Conservation (phyloP, 2,329 filamentous ascomycete species). For the Diaporthe sp. region DNA sequence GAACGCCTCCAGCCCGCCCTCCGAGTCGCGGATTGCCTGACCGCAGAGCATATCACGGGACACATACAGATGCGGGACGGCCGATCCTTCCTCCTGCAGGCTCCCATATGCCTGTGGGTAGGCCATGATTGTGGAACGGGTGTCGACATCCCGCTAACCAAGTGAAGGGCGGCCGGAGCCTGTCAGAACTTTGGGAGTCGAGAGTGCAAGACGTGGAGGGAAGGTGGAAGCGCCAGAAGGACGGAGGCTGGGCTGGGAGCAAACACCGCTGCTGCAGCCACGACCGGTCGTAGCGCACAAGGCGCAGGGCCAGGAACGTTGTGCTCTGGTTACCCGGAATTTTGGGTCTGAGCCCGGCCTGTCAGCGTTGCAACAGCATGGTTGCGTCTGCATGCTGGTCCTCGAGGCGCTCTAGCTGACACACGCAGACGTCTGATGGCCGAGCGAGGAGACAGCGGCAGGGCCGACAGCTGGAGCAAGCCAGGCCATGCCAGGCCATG, state of each 20-base stretch:
- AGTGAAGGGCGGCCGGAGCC: slow-evolving; percentile 4
- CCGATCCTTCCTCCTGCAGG: slow-evolving; percentile 19
- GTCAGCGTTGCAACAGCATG: slow-evolving; percentile 27
- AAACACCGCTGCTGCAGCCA: slow-evolving; percentile 20
- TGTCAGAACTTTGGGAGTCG: background rate
- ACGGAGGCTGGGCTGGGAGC: slow-evolving; percentile 1
- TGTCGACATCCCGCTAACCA: slow-evolving; percentile 18
- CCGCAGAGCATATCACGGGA: slow-evolving; percentile 27
- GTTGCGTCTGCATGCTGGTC: slow-evolving; percentile 20
- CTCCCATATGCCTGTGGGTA: background rate
- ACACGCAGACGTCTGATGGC: slow-evolving; percentile 28
- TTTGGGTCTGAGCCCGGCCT: slow-evolving; percentile 25
- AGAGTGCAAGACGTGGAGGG: slow-evolving; percentile 5
- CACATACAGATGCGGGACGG: slow-evolving; percentile 8
- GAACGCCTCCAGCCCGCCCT: background rate
- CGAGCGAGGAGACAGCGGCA: slow-evolving; percentile 4
- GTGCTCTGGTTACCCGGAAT: slow-evolving; percentile 27
- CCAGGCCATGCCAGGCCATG: background rate
- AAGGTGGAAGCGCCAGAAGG: slow-evolving; percentile 3
- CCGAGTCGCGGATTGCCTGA: slow-evolving; percentile 20
- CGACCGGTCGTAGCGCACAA: slow-evolving; percentile 11
- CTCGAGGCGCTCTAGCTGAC: slow-evolving; percentile 28
- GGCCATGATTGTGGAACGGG: slow-evolving; percentile 1
- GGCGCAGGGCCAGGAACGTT: slow-evolving; percentile 21
- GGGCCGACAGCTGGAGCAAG: background rate